A percentile compares a stretch with the other conserved stretches of the same genome.
These are phyloP conservation scores for Talaromyces proteolyticus DNA, from an alignment of 495 filamentous ascomycete genomes.

Conservation along the genomic window DNA sequence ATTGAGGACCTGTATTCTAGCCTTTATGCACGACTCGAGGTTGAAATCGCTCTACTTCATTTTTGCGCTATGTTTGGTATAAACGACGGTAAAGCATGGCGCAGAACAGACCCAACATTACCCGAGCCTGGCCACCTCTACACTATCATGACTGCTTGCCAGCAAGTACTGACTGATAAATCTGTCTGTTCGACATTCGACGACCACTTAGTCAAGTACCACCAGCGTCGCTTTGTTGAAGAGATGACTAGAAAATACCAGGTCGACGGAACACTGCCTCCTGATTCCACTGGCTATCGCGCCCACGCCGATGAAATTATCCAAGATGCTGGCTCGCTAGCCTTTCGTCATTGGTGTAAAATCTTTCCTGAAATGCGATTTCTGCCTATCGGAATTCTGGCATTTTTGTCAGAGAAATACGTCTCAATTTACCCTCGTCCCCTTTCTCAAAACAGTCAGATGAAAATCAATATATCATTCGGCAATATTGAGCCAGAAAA, in stretches of 20 bases:
- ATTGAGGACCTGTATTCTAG: slow-evolving; percentile 31
- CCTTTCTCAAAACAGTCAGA: not conserved
- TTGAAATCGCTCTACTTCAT: slow-evolving; percentile 32
- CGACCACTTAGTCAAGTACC: slow-evolving; percentile 14
- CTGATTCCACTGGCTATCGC: slow-evolving; percentile 30
- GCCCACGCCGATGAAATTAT: slow-evolving; percentile 16
- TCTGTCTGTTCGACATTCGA: slow-evolving; percentile 19
- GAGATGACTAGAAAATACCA: slow-evolving; percentile 9
- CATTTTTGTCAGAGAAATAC: slow-evolving; percentile 30
- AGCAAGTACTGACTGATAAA: slow-evolving; percentile 24
- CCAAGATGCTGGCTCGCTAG: slow-evolving; percentile 13
- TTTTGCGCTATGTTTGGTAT: slow-evolving; percentile 23
- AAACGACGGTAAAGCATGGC: slow-evolving; percentile 4
- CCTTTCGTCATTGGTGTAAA: slow-evolving; percentile 23
- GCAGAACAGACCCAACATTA: slow-evolving; percentile 11
- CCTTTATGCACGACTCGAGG: slow-evolving; percentile 27
- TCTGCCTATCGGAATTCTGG: slow-evolving; percentile 20
- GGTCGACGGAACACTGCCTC: slow-evolving; percentile 5
- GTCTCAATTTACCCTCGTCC: slow-evolving; percentile 15
- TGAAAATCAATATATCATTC: not conserved
- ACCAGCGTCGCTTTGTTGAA: slow-evolving; percentile 22
- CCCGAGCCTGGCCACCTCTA: slow-evolving; percentile 27
- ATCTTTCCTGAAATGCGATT: slow-evolving; percentile 18
- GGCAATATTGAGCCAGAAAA: not conserved
- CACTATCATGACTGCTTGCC: slow-evolving; percentile 25